Percentiles rank a stretch among this genome's conserved stretches.
Evolutionary conservation across 345 rosid species (phyloP).

Genomic region (Sisymbrium altissimum): DNA sequence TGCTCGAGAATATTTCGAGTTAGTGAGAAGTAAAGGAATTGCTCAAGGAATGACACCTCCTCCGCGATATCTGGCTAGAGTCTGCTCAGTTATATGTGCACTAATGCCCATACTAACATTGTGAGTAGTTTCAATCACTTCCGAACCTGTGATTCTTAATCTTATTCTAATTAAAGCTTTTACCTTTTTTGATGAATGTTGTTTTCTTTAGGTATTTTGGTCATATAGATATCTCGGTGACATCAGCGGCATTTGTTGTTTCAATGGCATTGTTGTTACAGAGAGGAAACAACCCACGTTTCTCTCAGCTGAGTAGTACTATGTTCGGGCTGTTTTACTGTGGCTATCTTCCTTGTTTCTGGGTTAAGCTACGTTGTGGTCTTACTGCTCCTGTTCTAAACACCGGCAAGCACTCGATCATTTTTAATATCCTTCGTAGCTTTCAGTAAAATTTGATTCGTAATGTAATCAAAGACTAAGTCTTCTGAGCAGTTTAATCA

Average conservation of each 20-base stretch:
- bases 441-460: not conserved
- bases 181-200: not conserved
- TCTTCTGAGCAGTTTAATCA: slow-evolving; percentile 30
- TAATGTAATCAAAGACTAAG: slow-evolving; percentile 2
- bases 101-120: slow-evolving; percentile 79
- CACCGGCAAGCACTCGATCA: slow-evolving; percentile 53
- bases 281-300: slow-evolving; percentile 88
- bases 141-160: slow-evolving; percentile 27
- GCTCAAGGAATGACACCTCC: slow-evolving; percentile 95
- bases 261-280: slow-evolving; percentile 81
- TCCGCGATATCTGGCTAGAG: slow-evolving; percentile 89
- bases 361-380: slow-evolving; percentile 92
- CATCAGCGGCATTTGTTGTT: slow-evolving; percentile 78
- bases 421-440: slow-evolving; percentile 15
- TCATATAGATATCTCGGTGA: slow-evolving; percentile 74
- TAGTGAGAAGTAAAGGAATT: slow-evolving; percentile 88
- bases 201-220: slow-evolving; percentile 70
- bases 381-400: slow-evolving; percentile 74
- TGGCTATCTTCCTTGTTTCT: slow-evolving; percentile 95
- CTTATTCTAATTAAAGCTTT: not conserved
- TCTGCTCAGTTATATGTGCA: slow-evolving; percentile 81
- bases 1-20: slow-evolving; percentile 79
- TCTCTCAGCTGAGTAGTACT: slow-evolving; percentile 86
- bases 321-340: slow-evolving; percentile 88
- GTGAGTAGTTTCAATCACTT: slow-evolving; percentile 51